Evolutionary conservation across 1,139 yeast genomes (phyloP).

Genomic region (Zygosaccharomyces sapae): DNA sequence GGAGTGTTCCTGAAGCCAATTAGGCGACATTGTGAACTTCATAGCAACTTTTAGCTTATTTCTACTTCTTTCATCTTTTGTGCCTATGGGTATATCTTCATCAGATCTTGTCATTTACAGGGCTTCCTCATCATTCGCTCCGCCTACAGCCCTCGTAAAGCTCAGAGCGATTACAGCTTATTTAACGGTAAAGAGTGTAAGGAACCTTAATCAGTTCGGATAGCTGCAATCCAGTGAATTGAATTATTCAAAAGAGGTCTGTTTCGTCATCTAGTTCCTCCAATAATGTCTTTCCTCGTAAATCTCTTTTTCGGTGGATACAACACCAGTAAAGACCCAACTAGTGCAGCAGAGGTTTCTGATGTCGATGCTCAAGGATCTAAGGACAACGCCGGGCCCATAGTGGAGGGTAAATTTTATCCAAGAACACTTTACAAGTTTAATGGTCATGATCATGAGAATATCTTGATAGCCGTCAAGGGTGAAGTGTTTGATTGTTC

Average conservation of each 20-base stretch:
- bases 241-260: neutral
- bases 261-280: neutral
- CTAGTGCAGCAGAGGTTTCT: conserved; percentile 29
- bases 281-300: conserved; percentile 39
- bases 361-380: conserved; percentile 8
- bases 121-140: too few species aligned
- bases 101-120: too few species aligned
- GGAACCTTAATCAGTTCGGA: neutral
- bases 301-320: conserved; percentile 40
- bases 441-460: conserved; percentile 76
- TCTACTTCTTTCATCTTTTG: too few species aligned
- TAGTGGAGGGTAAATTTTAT: conserved; percentile 75
- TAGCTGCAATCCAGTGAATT: neutral
- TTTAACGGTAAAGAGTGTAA: too few species aligned
- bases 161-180: too few species aligned
- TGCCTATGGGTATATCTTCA: too few species aligned
- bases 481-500: conserved; percentile 87
- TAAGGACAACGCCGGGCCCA: conserved; percentile 44
- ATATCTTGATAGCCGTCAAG: conserved; percentile 75
- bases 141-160: too few species aligned
- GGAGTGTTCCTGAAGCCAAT: too few species aligned
- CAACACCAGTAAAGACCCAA: conserved; percentile 39
- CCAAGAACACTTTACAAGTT: conserved; percentile 68
- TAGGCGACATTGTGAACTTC: too few species aligned
- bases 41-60: too few species aligned